These are phyloP conservation scores for Echeveria elegans DNA, from an alignment of 164 flowering plant species.

Conservation along the genomic window DNA sequence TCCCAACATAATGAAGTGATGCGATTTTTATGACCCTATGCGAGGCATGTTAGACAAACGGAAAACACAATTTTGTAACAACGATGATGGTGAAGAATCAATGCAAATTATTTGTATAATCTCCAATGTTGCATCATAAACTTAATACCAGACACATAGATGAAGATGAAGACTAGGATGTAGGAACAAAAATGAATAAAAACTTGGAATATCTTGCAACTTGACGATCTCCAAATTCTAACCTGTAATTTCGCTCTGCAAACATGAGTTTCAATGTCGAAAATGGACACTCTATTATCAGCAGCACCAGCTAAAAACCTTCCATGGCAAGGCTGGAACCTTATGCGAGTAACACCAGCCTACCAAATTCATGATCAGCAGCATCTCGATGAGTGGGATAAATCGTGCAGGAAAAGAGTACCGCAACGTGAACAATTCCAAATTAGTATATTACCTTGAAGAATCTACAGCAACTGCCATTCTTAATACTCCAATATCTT, in stretches of 20 bases:
- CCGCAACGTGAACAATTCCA: not conserved
- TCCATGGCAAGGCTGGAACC: slow-evolving; percentile 68
- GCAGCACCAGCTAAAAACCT: slow-evolving; percentile 65
- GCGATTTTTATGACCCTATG: slow-evolving; percentile 50
- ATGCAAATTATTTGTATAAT: not conserved
- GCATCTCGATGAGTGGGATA: not conserved
- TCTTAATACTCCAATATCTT: slow-evolving; percentile 70
- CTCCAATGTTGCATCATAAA: no score
- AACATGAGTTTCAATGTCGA: slow-evolving; percentile 68
- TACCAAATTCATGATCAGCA: slow-evolving; percentile 11
- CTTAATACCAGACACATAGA: no score
- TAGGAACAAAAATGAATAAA: not conserved
- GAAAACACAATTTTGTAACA: not conserved
- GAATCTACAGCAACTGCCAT: slow-evolving; percentile 54
- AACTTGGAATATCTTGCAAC: not conserved
- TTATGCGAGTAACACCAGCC: slow-evolving; percentile 55
- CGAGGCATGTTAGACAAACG: not conserved
- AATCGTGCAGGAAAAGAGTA: not conserved
- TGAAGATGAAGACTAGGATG: not conserved
- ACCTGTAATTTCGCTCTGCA: slow-evolving; percentile 55
- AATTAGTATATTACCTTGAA: slow-evolving; percentile 40
- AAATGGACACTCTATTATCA: slow-evolving; percentile 48
- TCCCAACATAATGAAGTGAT: slow-evolving; percentile 69
- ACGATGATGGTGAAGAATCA: not conserved
- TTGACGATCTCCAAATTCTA: not conserved